phyloP scores from a whole-genome alignment of 2,329 filamentous ascomycete genomes.

The Penicillium palitans region DNA sequence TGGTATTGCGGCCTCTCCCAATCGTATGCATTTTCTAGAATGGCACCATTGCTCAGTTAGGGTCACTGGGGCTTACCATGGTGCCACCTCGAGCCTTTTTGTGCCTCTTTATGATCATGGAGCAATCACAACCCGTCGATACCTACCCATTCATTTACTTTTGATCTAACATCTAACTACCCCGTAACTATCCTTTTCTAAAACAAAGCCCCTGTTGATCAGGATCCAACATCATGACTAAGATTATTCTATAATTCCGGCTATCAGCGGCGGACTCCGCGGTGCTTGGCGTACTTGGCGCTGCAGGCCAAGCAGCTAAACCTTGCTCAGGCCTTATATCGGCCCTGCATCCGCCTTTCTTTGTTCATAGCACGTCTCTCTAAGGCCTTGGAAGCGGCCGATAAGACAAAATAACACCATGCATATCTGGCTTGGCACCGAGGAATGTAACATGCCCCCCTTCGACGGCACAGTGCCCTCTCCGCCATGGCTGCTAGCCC shows the following conservation, averaged over 20 bases:
- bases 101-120: background rate
- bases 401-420: conserved; percentile 5
- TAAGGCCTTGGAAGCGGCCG: conserved; percentile 2
- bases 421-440: conserved; percentile 21
- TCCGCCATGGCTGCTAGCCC: background rate
- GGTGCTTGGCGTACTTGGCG: conserved; percentile 26
- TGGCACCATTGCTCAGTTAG: background rate
- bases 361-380: conserved; percentile 6
- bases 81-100: background rate
- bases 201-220: background rate
- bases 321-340: background rate
- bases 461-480: conserved; percentile 7
- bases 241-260: conserved; percentile 3
- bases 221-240: background rate
- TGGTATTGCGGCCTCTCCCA: background rate
- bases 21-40: background rate
- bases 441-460: conserved; percentile 21
- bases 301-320: conserved; percentile 21
- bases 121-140: background rate
- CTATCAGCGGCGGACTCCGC: conserved; percentile 16
- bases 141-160: background rate
- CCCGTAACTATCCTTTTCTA: background rate
- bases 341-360: background rate
- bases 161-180: no score
- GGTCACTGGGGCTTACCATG: background rate